These are phyloP conservation scores for Fusarium compactum DNA, from an alignment of 2,329 filamentous ascomycete species.

Conservation along the genomic window DNA sequence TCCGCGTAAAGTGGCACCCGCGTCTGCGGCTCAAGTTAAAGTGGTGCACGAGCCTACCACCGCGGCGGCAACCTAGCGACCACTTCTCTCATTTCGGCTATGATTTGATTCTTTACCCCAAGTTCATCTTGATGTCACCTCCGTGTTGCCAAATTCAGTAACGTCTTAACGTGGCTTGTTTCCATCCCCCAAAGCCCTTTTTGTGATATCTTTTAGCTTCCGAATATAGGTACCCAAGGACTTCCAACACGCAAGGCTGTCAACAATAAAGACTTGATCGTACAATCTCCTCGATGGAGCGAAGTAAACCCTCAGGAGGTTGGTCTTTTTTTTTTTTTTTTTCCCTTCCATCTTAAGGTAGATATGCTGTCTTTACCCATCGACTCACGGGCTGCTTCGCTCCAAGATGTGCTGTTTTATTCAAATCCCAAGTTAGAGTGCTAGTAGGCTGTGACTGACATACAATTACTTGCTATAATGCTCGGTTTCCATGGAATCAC, in stretches of 20 bases:
- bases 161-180: conserved; percentile 4
- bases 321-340: background rate
- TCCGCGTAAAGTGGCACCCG: conserved; percentile 24
- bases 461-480: background rate
- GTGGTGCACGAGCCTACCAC: conserved; percentile 8
- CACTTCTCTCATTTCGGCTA: background rate
- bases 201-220: background rate
- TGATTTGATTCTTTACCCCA: background rate
- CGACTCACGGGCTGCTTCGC: background rate
- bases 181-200: background rate
- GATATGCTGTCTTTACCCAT: background rate
- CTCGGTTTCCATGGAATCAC: background rate
- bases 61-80: background rate
- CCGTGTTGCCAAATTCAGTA: background rate
- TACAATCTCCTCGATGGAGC: background rate
- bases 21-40: conserved; percentile 1
- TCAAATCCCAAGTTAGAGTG: background rate
- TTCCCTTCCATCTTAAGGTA: background rate
- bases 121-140: conserved; percentile 22
- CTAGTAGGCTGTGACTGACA: background rate
- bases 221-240: background rate
- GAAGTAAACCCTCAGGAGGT: background rate
- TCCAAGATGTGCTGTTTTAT: background rate
- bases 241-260: background rate
- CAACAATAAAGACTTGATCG: background rate